Percentiles rank a stretch among this genome's conserved stretches.
These are phyloP conservation scores for Trichosporon coremiiforme DNA, from an alignment of 1,284 basidiomycete genomes.

Conservation along the genomic window DNA sequence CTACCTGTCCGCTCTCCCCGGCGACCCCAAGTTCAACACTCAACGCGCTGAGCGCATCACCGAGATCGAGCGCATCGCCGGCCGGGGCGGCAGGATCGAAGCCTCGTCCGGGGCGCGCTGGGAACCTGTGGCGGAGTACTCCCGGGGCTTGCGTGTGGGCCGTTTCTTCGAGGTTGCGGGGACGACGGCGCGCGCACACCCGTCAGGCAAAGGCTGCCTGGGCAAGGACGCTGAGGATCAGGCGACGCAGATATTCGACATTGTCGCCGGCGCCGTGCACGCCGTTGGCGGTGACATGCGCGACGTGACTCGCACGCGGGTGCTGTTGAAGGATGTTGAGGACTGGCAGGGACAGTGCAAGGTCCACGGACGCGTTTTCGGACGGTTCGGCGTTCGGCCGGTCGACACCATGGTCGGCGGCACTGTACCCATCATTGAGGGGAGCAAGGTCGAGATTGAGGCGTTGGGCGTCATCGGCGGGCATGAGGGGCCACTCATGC, in stretches of 20 bases:
- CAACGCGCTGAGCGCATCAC: not conserved
- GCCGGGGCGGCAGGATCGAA: conserved; percentile 20
- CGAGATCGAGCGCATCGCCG: conserved; percentile 22
- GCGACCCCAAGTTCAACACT: not conserved
- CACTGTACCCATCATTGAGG: conserved; percentile 26
- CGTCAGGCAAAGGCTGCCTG: conserved; percentile 20
- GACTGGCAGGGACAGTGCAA: conserved; percentile 28
- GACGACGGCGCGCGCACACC: conserved; percentile 26
- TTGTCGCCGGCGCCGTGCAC: conserved; percentile 27
- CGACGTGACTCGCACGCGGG: conserved; percentile 32
- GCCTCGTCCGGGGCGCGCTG: conserved; percentile 21
- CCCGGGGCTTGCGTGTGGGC: conserved; percentile 24
- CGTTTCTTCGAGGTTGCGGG: conserved; percentile 23
- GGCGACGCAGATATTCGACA: conserved; percentile 32
- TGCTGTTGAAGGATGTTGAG: conserved; percentile 26
- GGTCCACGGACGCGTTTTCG: conserved; percentile 30
- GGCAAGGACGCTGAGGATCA: conserved; percentile 26
- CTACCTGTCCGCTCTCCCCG: conserved; percentile 18
- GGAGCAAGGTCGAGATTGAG: conserved; percentile 34
- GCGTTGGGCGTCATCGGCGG: conserved; percentile 26
- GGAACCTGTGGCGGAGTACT: conserved; percentile 28
- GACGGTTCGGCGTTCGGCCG: conserved; percentile 28
- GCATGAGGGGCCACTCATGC: conserved; percentile 12
- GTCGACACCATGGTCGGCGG: conserved; percentile 34
- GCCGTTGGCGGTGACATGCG: conserved; percentile 28